Evolutionary conservation across 177 flowering plant genomes (phyloP).

Genomic region (Tripterygium wilfordii): DNA sequence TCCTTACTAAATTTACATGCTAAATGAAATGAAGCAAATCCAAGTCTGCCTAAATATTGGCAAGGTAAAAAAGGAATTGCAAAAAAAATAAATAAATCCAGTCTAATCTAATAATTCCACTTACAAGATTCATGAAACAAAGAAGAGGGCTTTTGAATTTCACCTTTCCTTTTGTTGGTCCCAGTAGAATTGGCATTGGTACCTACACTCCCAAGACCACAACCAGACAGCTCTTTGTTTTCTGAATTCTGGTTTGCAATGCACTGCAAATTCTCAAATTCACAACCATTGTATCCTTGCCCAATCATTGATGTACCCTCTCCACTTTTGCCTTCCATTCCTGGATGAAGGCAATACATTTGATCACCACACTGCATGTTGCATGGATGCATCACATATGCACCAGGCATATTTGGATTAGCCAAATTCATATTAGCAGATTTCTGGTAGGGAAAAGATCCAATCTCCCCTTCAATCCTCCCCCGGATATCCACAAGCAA

Average conservation of each 20-base stretch:
- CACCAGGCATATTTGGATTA: slow-evolving; percentile 23
- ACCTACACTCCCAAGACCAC: slow-evolving; percentile 29
- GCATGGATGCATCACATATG: slow-evolving; percentile 62
- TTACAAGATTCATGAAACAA: too few relatives aligned
- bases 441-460: slow-evolving; percentile 82
- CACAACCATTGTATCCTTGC: slow-evolving; percentile 54
- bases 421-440: slow-evolving; percentile 20
- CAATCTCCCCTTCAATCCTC: slow-evolving; percentile 90
- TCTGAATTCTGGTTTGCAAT: slow-evolving; percentile 31
- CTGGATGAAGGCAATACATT: slow-evolving; percentile 59
- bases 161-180: slow-evolving; percentile 56
- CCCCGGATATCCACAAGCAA: slow-evolving; percentile 94
- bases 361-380: slow-evolving; percentile 72
- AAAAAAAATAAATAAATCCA: too few relatives aligned
- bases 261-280: slow-evolving; percentile 63
- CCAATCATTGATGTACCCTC: slow-evolving; percentile 37
- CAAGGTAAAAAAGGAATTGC: too few relatives aligned
- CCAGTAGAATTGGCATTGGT: slow-evolving; percentile 24
- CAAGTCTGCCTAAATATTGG: too few relatives aligned
- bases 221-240: slow-evolving; percentile 34
- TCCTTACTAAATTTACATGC: too few relatives aligned
- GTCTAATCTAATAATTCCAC: too few relatives aligned
- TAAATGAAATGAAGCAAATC: too few relatives aligned
- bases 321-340: slow-evolving; percentile 31
- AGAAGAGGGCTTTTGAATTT: too few relatives aligned